These are phyloP conservation scores for Skeletonema potamos DNA, from an alignment of 108 stramenopile genomes.

Conservation along the genomic window DNA sequence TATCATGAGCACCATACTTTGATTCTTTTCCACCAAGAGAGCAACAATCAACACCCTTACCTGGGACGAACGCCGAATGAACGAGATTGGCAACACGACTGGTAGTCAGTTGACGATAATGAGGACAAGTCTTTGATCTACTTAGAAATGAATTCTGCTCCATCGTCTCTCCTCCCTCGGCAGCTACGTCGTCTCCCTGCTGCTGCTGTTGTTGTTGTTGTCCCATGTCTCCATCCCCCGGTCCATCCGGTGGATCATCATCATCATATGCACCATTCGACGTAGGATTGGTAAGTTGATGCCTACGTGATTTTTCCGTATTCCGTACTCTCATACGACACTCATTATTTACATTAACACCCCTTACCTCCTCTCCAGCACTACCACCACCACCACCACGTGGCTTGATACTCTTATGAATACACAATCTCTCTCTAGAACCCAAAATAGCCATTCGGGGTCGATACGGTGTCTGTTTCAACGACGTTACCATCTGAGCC, in stretches of 20 bases:
- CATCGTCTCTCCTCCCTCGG: conserved; percentile 10
- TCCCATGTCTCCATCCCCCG: conserved; percentile 26
- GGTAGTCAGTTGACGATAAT: conserved; percentile 72
- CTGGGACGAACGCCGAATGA: conserved; percentile 44
- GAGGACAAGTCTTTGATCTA: conserved; percentile 55
- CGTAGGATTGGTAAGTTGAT: conserved; percentile 11
- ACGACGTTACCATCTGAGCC: conserved; percentile 89
- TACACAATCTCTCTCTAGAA: conserved; percentile 88
- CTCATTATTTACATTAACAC: conserved; percentile 51
- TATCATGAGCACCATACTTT: conserved; percentile 70
- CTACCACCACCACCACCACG: conserved; percentile 21
- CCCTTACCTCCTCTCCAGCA: conserved; percentile 15
- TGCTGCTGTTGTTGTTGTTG: conserved; percentile 1
- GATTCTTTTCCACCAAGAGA: conserved; percentile 63
- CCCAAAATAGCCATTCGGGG: conserved; percentile 89
- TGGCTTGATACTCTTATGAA: conserved; percentile 58
- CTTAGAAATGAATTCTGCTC: conserved; percentile 20
- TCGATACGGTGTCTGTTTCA: conserved; percentile 88
- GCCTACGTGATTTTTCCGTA: conserved; percentile 57
- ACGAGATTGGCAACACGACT: conserved; percentile 36
- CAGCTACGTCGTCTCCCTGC: conserved; percentile 8
- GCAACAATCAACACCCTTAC: conserved; percentile 45
- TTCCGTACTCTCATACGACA: conserved; percentile 56
- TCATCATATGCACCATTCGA: conserved; percentile 48
- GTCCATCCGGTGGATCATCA: conserved; percentile 51